Base-by-base conservation (phyloP, 1,284 basidiomycete species). In the Cryptococcus hybrid region DNA sequence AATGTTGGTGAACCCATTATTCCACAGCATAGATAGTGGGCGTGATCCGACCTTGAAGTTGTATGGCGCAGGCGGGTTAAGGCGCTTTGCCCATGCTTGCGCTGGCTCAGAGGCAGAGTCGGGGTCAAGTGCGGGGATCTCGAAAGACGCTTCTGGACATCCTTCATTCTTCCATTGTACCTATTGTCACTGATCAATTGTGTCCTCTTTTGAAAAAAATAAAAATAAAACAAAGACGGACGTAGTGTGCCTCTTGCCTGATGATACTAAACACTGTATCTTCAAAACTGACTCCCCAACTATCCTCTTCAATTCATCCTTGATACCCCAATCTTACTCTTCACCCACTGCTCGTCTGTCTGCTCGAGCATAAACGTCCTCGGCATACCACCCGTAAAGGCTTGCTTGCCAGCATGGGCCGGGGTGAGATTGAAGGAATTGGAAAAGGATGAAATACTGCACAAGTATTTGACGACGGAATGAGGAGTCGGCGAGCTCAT, bases 401-500 rank as follows among this genome's bases (percentile, higher is more conserved):
- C 67, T 58, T 76, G 75, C 55, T 74, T 74, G 36, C 58, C 61
- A 3, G 64, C 73, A 7, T 63, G 66, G 12, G 57, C 60, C 2
- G 72, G 71, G 1, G 66, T 68, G 48, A 76, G 66, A 52, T 74
- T 73, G 24, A 34, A 78, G 63, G 56, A 76, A 76, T 48, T 75
- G 74, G 65, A 77, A 73, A 18, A 78, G 66, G 60, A 78, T 77
- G 51, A 73, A 71, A 62, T 75, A 73, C 61, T 78, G 76, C 38
- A 75, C 64, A 18, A 76, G 68, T 48, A 78, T 69, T 51, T 78
- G 76, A 3, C 75, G 70, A 6, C 76, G 68, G 71, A 78, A 78
- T 9, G 68, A 64, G 9, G 67, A 62, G 56, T 78, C 76, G 6
- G 73, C 65, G 6, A 75, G 67, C 67, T 78, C 73, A 56, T 76